phyloP scores from a whole-genome alignment of 768 basidiomycete species.

The Tricholoma matsutake region DNA sequence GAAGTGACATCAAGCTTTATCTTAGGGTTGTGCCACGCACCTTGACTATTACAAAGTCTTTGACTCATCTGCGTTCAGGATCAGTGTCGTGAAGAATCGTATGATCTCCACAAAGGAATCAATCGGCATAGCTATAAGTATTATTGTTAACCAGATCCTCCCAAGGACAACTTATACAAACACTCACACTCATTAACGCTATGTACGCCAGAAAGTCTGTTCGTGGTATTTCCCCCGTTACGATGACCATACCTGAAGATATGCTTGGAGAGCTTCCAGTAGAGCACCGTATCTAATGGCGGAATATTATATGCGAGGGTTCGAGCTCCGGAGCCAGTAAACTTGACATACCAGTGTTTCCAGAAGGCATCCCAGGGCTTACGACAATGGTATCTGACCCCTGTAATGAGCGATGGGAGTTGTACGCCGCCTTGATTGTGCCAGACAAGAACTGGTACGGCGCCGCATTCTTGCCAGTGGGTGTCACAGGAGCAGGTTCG shows the following conservation, averaged over 20 bases:
- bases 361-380: slow-evolving; percentile 55
- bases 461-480: slow-evolving; percentile 39
- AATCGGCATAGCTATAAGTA: slow-evolving; percentile 45
- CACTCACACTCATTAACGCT: slow-evolving; percentile 69
- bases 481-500: slow-evolving; percentile 67
- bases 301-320: neutral
- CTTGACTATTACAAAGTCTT: slow-evolving; percentile 9
- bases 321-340: neutral
- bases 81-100: slow-evolving; percentile 59
- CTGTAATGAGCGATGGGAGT: slow-evolving; percentile 40
- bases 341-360: slow-evolving; percentile 48
- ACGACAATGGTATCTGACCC: slow-evolving; percentile 38
- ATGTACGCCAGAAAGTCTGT: slow-evolving; percentile 47
- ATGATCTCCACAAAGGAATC: slow-evolving; percentile 61
- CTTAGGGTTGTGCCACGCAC: too few relatives aligned
- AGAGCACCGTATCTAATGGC: slow-evolving; percentile 52
- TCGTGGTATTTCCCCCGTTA: slow-evolving; percentile 31
- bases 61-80: slow-evolving; percentile 67
- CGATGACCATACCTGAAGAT: slow-evolving; percentile 69
- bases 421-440: slow-evolving; percentile 60
- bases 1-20: too few relatives aligned
- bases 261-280: slow-evolving; percentile 53
- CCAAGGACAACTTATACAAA: neutral
- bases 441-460: slow-evolving; percentile 57
- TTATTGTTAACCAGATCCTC: slow-evolving; percentile 7